Conservation (phyloP, 208 protist species). For the Acanthamoeba sp. region DNA sequence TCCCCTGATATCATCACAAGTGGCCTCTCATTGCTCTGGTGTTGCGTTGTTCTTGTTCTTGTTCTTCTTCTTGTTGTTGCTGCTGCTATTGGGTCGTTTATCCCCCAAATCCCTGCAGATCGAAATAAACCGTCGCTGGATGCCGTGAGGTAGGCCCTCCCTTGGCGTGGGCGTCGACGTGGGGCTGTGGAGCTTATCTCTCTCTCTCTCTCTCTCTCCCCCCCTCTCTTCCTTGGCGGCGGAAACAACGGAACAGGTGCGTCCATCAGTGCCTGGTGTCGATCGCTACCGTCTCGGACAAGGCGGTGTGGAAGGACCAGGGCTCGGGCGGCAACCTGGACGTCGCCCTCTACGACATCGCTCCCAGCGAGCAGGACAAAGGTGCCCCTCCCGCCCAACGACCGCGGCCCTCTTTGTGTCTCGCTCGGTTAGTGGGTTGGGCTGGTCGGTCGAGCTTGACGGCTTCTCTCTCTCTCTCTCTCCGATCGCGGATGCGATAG, state of each 20-base stretch:
- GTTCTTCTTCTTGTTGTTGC: too few species aligned
- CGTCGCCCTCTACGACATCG: not conserved
- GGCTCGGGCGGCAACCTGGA: not conserved
- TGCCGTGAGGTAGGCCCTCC: not conserved
- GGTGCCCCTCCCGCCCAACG: not conserved
- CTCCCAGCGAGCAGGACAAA: not conserved
- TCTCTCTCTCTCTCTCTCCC: not conserved
- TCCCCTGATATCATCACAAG: not conserved
- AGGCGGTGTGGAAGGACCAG: not conserved
- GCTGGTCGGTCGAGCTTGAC: too few species aligned
- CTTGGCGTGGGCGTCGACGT: not conserved
- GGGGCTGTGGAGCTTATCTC: not conserved
- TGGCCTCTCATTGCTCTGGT: too few species aligned
- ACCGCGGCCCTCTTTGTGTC: too few species aligned
- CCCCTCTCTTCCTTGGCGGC: too few species aligned
- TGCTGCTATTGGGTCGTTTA: too few species aligned
- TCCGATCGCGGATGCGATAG: not conserved
- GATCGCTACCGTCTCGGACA: not conserved
- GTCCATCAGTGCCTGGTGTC: not conserved
- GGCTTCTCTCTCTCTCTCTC: too few species aligned
- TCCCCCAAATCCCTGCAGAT: too few species aligned
- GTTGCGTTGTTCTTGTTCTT: too few species aligned
- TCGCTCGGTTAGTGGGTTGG: too few species aligned
- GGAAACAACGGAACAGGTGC: not conserved
- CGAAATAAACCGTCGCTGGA: slow-evolving; percentile 1